Percentiles rank a stretch among this genome's conserved stretches.
Conservation (phyloP, 164 flowering plant genomes). For the Magnolia changhungtana region DNA sequence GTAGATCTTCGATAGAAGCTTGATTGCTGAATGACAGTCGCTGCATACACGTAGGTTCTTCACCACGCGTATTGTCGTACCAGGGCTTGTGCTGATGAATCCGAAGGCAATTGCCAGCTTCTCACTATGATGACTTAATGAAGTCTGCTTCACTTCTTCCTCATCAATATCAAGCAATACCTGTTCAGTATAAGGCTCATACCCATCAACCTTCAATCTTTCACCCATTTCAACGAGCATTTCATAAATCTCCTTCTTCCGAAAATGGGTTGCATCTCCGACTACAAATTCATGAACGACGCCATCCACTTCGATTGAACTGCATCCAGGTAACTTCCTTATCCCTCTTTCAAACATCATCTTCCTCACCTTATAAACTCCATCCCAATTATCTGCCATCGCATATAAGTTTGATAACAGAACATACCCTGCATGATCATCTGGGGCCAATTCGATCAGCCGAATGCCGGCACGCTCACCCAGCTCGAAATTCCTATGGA, state of each 20-base stretch:
- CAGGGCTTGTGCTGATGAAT: slow-evolving; percentile 13
- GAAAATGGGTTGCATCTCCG: slow-evolving; percentile 6
- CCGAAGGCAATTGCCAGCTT: slow-evolving; percentile 16
- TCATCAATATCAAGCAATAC: slow-evolving; percentile 16
- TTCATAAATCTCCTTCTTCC: slow-evolving; percentile 10
- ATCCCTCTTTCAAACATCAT: slow-evolving; percentile 16
- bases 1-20: slow-evolving; percentile 8
- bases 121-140: slow-evolving; percentile 16
- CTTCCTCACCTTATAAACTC: slow-evolving; percentile 14
- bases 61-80: slow-evolving; percentile 10
- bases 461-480: slow-evolving; percentile 12
- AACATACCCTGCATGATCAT: slow-evolving; percentile 10
- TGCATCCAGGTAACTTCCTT: slow-evolving; percentile 14
- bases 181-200: slow-evolving; percentile 10
- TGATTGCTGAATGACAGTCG: slow-evolving; percentile 12
- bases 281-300: slow-evolving; percentile 12
- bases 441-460: slow-evolving; percentile 15
- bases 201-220: slow-evolving; percentile 1
- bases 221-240: slow-evolving; percentile 12
- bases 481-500: slow-evolving; percentile 14
- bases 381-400: slow-evolving; percentile 9
- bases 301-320: slow-evolving; percentile 17
- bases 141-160: slow-evolving; percentile 14
- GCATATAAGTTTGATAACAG: slow-evolving; percentile 15
- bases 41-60: slow-evolving; percentile 14